These are phyloP conservation scores for Rhinocladiella similis DNA, from an alignment of 2,329 filamentous ascomycete genomes.

Conservation along the genomic window DNA sequence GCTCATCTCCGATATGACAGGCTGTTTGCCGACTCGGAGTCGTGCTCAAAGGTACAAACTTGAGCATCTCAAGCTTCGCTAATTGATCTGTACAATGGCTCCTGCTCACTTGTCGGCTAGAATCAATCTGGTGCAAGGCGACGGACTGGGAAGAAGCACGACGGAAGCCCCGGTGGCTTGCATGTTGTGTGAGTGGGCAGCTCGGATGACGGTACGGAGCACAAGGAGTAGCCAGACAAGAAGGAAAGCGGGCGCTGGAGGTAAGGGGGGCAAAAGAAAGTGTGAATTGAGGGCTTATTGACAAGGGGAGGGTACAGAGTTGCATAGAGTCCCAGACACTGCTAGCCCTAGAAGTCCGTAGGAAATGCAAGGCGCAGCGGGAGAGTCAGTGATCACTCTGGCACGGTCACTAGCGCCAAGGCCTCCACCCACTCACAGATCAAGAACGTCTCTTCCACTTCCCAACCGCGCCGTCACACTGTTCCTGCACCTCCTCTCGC, in stretches of 20 bases:
- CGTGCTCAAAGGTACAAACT: no score
- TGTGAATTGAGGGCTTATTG: not conserved
- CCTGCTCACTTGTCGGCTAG: not conserved
- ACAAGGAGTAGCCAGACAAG: no score
- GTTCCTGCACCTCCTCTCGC: not conserved
- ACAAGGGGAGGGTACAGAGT: not conserved
- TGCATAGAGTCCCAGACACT: no score
- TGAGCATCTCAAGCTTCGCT: not conserved
- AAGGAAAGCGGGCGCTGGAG: no score
- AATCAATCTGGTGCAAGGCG: not conserved
- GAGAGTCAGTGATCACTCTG: not conserved
- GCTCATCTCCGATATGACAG: no score
- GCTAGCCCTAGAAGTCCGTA: no score
- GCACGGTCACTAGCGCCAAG: not conserved
- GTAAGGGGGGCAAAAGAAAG: not conserved
- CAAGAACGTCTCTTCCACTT: not conserved
- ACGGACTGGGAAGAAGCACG: not conserved
- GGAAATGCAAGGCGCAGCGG: no score
- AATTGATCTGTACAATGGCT: not conserved
- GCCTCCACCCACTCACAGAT: not conserved
- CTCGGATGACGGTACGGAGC: no score
- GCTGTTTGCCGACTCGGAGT: no score
- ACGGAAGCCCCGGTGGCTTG: not conserved
- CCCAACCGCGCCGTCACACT: not conserved
- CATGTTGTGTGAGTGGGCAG: not conserved